Conservation (phyloP, 2,329 filamentous ascomycete species). For the Stachybotrys elegans region DNA sequence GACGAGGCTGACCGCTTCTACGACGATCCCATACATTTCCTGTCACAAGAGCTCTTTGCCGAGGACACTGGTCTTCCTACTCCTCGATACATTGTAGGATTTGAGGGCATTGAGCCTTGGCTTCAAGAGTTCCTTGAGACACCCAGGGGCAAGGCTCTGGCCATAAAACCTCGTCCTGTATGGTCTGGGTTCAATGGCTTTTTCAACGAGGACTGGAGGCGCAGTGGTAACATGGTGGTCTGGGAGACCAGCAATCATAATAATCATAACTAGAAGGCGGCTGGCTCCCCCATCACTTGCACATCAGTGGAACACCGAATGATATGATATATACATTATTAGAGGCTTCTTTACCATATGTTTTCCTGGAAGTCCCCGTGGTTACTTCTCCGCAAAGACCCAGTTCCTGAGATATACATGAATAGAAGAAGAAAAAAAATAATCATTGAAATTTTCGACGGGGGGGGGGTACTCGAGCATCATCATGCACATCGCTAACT, state of each 20-base stretch:
- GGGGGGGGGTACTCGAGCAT: too few relatives aligned
- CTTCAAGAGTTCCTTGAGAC: conserved; percentile 40
- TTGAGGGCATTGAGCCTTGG: conserved; percentile 50
- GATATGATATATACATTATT: background rate
- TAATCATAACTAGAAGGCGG: conserved; percentile 5
- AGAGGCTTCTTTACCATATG: too few relatives aligned
- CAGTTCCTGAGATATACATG: background rate
- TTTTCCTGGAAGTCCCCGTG: background rate
- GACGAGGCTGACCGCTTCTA: conserved; percentile 95
- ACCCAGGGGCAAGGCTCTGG: conserved; percentile 32
- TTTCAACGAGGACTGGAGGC: conserved; percentile 57
- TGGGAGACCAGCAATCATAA: conserved; percentile 47
- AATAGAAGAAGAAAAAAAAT: too few relatives aligned
- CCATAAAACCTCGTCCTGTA: conserved; percentile 38
- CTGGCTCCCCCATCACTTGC: background rate
- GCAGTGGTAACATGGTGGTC: conserved; percentile 52
- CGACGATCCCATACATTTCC: conserved; percentile 52
- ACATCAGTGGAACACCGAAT: background rate
- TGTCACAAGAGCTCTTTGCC: conserved; percentile 47
- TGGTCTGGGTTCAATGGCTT: conserved; percentile 57
- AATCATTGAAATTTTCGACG: too few relatives aligned
- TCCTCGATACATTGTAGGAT: conserved; percentile 56
- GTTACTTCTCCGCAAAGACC: background rate
- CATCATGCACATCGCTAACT: too few relatives aligned
- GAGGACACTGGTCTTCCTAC: conserved; percentile 10